Conservation (phyloP, 1,284 basidiomycete genomes). For the Cryptococcus jaspeensis region DNA sequence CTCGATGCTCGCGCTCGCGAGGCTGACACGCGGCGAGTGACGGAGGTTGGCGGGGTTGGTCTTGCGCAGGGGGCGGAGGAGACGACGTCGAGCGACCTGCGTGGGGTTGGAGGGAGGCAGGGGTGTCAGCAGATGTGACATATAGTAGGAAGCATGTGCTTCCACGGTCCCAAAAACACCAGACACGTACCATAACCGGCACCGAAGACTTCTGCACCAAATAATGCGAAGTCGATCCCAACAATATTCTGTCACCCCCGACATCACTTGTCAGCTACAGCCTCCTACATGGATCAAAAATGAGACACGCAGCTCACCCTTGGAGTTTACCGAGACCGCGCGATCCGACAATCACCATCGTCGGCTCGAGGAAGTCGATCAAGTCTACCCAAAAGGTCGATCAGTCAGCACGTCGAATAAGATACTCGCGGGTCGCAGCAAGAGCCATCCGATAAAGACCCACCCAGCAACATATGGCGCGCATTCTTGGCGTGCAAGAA, state of each 20-base stretch:
- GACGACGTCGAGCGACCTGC: constrained; percentile 68
- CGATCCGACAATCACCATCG: constrained; percentile 92
- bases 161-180: neutral
- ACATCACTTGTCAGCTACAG: constrained; percentile 2
- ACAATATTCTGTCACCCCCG: constrained; percentile 67
- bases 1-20: constrained; percentile 80
- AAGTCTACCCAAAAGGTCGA: constrained; percentile 71
- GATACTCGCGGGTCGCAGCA: no score
- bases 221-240: constrained; percentile 97
- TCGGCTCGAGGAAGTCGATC: constrained; percentile 85
- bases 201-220: constrained; percentile 89
- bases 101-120: no score
- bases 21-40: constrained; percentile 66
- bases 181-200: constrained; percentile 73
- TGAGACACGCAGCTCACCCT: constrained; percentile 62
- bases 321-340: constrained; percentile 86
- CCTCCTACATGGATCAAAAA: neutral
- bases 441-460: no score
- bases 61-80: constrained; percentile 65
- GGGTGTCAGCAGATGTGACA: neutral
- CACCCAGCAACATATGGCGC: constrained; percentile 84
- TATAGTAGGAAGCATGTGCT: neutral
- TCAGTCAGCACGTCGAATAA: constrained; percentile 2
- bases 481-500: constrained; percentile 94
- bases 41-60: constrained; percentile 52